Evolutionary conservation across 2,329 filamentous ascomycete species (phyloP), one percentile per base, ranked within the genome.

Genomic region (Drechslera avenae): DNA sequence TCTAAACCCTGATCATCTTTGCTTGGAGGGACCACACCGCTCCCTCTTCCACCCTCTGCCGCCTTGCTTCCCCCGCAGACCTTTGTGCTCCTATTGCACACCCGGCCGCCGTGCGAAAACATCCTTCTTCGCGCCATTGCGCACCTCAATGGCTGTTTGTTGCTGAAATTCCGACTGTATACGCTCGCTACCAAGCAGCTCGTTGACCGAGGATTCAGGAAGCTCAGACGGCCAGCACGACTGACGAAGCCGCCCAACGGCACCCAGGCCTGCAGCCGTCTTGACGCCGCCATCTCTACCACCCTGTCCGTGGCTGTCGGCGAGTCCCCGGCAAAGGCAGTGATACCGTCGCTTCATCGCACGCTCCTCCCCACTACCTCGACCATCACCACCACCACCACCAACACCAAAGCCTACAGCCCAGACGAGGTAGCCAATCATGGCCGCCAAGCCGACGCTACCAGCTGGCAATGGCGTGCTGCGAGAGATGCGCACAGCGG

Each of bases 11-110:
- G 59, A 60, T 60, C 44, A 51, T 58, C 48, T 52, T 49, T 61
- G 51, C 54, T 57, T 48, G 50, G 53, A 51, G 19, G 51, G 31
- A 55, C 53, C 65, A 67, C 66, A 69, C 66, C 66, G 64, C 67
- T 62, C 52, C 55, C 57, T 52, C 63, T 60, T 33, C 57, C 59
- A 49, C 57, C 59, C 16, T 30, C 49, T 19, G 44, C 21, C 43
- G 28, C 36, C 18, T 30, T 26, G 37, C n/a, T 44, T 42, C 42
- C 60, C 56, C 59, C 62, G 55, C 60, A 47, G 45, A 49, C 50
- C 43, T 33, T 54, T 49, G 43, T 30, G 35, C 39, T 51, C 40
- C 36, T 28, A 46, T 26, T 43, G 21, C 23, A 10, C 19, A 17
- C 21, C 32, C 14, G 46, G 43, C 43, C 31, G 17, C n/a, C 21